Evolutionary conservation across 75 land plant species (phyloP).

Genomic region (Larix kaempferi): DNA sequence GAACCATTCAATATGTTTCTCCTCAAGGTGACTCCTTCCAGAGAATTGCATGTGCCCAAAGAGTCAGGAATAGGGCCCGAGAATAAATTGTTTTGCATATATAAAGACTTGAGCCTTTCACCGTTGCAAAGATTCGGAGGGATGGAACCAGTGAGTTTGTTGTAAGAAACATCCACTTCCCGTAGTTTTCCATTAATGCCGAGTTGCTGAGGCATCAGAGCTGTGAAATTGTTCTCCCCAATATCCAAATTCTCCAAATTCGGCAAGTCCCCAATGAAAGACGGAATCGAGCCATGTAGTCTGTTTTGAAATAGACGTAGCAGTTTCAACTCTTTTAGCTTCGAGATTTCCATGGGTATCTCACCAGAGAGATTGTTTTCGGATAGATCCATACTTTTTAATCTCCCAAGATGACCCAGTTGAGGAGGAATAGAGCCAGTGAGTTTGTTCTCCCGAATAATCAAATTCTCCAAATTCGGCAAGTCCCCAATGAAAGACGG

Average conservation of each 20-base stretch:
- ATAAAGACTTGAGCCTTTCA: conserved; percentile 49
- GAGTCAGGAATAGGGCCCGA: conserved; percentile 67
- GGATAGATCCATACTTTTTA: conserved; percentile 60
- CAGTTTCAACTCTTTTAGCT: conserved; percentile 45
- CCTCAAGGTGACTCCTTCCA: conserved; percentile 72
- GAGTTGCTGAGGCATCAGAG: conserved; percentile 8
- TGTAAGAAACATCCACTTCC: conserved; percentile 30
- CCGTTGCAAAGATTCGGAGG: conserved; percentile 72
- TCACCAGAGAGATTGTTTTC: conserved; percentile 61
- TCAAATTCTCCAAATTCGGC: conserved; percentile 51
- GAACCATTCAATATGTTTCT: conserved; percentile 65
- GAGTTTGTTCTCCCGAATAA: too few species aligned
- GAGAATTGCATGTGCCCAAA: conserved; percentile 52
- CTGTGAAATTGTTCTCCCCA: conserved; percentile 80
- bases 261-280: conserved; percentile 52
- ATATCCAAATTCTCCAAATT: conserved; percentile 53
- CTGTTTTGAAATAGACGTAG: conserved; percentile 67
- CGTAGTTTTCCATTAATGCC: neutral
- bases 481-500: conserved; percentile 61
- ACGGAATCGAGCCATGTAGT: conserved; percentile 63
- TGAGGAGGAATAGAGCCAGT: conserved; percentile 62
- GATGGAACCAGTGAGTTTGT: conserved; percentile 60
- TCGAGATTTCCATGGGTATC: conserved; percentile 46
- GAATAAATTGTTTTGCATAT: conserved; percentile 59
- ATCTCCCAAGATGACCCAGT: conserved; percentile 51